These are phyloP conservation scores for Pythium apleroticum DNA, from an alignment of 352 stramenopile genomes.

Conservation along the genomic window DNA sequence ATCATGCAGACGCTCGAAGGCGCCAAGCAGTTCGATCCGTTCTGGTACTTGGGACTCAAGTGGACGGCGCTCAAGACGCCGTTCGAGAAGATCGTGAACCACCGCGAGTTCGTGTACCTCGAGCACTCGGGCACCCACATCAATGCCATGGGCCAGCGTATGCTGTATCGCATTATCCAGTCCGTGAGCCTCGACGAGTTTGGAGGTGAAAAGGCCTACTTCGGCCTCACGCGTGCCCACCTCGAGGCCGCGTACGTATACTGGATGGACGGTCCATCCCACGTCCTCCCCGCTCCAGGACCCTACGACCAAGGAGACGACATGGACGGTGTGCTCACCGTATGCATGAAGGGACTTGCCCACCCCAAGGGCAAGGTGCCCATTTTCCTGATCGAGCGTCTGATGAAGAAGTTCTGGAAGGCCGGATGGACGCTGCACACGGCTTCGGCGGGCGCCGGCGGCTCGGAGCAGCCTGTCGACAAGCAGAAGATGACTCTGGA, in stretches of 20 bases:
- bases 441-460: background rate
- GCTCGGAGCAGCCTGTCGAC: slow-evolving; percentile 14
- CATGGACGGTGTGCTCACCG: slow-evolving; percentile 37
- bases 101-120: slow-evolving; percentile 69
- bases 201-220: slow-evolving; percentile 62
- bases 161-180: slow-evolving; percentile 67
- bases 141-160: slow-evolving; percentile 40
- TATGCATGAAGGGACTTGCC: slow-evolving; percentile 55
- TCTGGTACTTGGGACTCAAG: slow-evolving; percentile 77
- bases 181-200: slow-evolving; percentile 61
- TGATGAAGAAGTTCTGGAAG: slow-evolving; percentile 62
- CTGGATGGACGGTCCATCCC: slow-evolving; percentile 50
- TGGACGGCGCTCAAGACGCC: slow-evolving; percentile 71
- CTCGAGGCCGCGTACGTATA: slow-evolving; percentile 67
- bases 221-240: slow-evolving; percentile 64
- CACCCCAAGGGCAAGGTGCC: slow-evolving; percentile 66
- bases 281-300: slow-evolving; percentile 10
- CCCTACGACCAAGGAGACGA: background rate
- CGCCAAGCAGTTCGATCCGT: slow-evolving; percentile 61
- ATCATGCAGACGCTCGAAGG: slow-evolving; percentile 64
- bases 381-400: slow-evolving; percentile 52
- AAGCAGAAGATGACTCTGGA: slow-evolving; percentile 36
- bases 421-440: slow-evolving; percentile 25
- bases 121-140: slow-evolving; percentile 69
- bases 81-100: slow-evolving; percentile 53